Base-by-base conservation (phyloP, 306 rosid genomes). In the Bauhinia variegata region DNA sequence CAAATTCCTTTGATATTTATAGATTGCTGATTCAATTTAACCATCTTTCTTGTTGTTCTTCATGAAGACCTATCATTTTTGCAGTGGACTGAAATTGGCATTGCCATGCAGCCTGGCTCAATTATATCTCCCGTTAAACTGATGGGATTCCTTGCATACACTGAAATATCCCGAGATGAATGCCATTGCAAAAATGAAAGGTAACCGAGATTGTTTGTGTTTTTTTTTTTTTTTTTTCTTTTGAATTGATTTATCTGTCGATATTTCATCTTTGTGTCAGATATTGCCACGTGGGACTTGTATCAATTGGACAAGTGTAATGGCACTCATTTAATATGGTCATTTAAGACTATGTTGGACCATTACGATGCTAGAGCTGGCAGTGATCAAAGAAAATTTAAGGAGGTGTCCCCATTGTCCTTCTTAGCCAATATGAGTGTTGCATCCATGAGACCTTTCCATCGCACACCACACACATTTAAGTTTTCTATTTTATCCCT, bases 401-500 rank as follows among this genome's bases (percentile, higher is more conserved):
- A 84, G 79, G 54, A 23, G 79, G 72, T 82, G 96, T 86, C 92
- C 96, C 92, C 87, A 75, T 62, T 81, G 88, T 82, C 79, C 83
- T 75, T 78, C 44, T 15, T 61, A 11, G 47, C 85, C 64, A 64
- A 47, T 63, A 70, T 68, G 72, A 68, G 71, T 72, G 67, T 79
- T 49, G 67, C 81, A 79, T 75, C 85, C 77, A 64, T 48, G 75
- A 75, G 58, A 67, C 61, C 77, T 54, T 34, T 60, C 30, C 67
- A 42, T 65, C 47, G 3, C 84, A 62, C 77, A 47, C 41, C 64
- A 60, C 55, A 50, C 72, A 67, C 72, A 69, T 75, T 65, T 50
- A 66, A 71, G 66, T 66, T 70, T 78, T 72, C 78, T 57, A 71
- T 79, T 65, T 67, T 72, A 13, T 50, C 46, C 57, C 46, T 7